phyloP scores from a whole-genome alignment of 352 stramenopile species.

The Halophytophthora polymorphica region DNA sequence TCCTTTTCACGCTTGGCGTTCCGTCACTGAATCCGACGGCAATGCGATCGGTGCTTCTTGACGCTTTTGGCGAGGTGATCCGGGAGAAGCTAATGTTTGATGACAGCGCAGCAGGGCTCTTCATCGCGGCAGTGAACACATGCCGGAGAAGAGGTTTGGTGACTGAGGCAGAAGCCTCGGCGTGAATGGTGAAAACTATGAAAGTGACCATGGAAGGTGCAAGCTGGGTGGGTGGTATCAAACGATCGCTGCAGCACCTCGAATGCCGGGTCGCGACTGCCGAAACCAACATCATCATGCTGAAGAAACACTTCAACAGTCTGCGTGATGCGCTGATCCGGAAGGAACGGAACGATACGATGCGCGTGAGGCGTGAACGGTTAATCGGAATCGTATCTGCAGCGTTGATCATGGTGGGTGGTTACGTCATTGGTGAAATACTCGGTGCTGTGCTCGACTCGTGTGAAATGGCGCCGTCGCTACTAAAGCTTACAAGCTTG shows the following conservation, averaged over 20 bases:
- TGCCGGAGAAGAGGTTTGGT: not conserved
- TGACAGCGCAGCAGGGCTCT: too few relatives aligned
- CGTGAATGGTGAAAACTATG: conserved; percentile 21
- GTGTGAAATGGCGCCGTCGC: not conserved
- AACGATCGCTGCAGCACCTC: conserved; percentile 12
- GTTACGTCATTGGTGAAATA: not conserved
- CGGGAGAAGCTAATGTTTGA: conserved; percentile 25
- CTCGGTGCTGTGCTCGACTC: not conserved
- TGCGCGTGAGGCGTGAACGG: not conserved
- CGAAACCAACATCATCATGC: conserved; percentile 3
- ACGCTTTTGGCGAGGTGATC: conserved; percentile 1
- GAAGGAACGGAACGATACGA: not conserved
- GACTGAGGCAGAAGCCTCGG: conserved; percentile 8
- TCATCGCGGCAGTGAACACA: conserved; percentile 21
- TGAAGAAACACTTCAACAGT: conserved; percentile 1
- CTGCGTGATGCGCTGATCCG: conserved; percentile 1
- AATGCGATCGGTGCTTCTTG: conserved; percentile 1
- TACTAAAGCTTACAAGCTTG: not conserved
- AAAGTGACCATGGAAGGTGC: conserved; percentile 27
- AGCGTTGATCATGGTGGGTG: not conserved
- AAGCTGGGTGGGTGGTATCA: conserved; percentile 24
- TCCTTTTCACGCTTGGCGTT: not conserved
- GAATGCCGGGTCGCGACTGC: conserved; percentile 1
- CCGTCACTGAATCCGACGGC: not conserved
- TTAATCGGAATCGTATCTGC: conserved; percentile 1